These are phyloP conservation scores for Beauveria rudraprayagi DNA, from an alignment of 2,329 filamentous ascomycete species.

Conservation along the genomic window DNA sequence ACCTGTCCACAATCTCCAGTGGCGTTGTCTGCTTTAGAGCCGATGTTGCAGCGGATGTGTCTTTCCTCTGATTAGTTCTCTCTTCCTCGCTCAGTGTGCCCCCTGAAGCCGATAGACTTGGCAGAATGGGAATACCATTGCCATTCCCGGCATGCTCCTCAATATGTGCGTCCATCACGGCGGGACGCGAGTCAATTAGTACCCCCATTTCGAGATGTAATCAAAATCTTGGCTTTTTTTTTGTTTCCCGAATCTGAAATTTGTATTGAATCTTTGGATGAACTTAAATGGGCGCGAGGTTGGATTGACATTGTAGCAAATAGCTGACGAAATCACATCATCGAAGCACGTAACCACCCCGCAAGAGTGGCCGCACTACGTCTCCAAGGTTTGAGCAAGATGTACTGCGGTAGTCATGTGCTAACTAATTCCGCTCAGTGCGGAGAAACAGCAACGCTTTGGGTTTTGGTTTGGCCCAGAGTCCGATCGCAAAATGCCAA, in stretches of 20 bases:
- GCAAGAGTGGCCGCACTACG: neutral
- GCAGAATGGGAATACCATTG: neutral
- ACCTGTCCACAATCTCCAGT: constrained; percentile 20
- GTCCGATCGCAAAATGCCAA: no score
- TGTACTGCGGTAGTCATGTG: neutral
- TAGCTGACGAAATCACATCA: constrained; percentile 1
- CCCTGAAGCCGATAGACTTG: neutral
- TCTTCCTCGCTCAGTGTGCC: neutral
- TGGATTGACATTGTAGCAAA: neutral
- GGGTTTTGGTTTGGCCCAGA: no score
- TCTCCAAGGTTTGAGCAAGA: neutral
- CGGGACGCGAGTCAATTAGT: neutral
- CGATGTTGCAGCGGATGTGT: neutral
- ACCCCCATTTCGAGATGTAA: neutral
- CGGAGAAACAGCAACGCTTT: no score
- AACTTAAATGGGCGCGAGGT: neutral
- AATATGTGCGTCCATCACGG: neutral
- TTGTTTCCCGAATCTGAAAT: neutral
- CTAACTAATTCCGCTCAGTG: no score
- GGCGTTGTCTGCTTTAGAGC: neutral
- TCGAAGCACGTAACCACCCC: constrained; percentile 7
- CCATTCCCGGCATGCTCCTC: neutral
- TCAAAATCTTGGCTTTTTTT: no score
- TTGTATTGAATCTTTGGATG: neutral
- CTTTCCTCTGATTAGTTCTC: neutral